A percentile compares a stretch with the other conserved stretches of the same genome.
Conservation (phyloP, 768 basidiomycete genomes). For the Chalciporus piperatus region DNA sequence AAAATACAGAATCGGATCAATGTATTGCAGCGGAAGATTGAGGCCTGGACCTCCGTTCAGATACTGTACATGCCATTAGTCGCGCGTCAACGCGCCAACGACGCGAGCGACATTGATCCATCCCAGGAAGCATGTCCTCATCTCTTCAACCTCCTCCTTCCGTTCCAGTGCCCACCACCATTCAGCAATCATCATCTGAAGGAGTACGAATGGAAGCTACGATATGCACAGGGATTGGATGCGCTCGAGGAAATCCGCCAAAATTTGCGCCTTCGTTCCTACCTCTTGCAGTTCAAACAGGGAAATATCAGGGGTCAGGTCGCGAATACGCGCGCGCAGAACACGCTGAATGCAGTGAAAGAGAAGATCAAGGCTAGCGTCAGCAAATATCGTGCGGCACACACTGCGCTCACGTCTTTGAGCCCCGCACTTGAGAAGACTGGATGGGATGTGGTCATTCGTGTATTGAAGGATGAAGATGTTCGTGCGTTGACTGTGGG, state of each 20-base stretch:
- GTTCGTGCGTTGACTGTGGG: neutral
- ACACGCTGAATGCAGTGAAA: neutral
- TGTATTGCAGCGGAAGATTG: constrained; percentile 20
- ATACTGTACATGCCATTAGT: constrained; percentile 29
- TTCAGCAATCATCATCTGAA: neutral
- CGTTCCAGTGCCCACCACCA: neutral
- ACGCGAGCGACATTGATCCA: neutral
- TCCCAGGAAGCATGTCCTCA: neutral
- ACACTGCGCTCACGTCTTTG: neutral
- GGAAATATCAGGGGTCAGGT: neutral
- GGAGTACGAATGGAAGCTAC: constrained; percentile 3
- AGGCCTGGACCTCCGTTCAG: constrained; percentile 29
- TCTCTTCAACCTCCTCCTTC: neutral
- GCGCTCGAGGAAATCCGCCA: neutral
- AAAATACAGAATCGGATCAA: constrained; percentile 28
- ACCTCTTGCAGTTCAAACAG: neutral
- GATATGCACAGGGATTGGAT: neutral
- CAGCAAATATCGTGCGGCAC: neutral
- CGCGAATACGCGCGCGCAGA: neutral
- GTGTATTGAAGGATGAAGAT: neutral
- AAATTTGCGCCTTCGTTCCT: neutral
- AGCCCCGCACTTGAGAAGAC: neutral
- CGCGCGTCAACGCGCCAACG: neutral
- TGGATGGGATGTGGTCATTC: neutral
- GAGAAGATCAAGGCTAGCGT: neutral